These are phyloP conservation scores for Pyracantha coccinea DNA, from an alignment of 331 rosid species.

Conservation along the genomic window DNA sequence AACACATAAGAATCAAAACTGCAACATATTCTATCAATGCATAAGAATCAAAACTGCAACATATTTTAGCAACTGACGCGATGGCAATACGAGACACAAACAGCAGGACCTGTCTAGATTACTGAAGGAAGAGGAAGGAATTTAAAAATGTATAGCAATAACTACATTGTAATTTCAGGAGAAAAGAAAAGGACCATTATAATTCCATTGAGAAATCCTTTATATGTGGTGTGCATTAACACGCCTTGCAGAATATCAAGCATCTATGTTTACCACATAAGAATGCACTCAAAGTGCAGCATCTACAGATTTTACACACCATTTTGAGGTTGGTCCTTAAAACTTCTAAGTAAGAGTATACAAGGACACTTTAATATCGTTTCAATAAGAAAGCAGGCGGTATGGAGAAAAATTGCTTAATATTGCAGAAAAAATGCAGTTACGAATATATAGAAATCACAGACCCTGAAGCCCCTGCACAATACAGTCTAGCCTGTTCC, in stretches of 20 bases:
- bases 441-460: conserved; percentile 17
- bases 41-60: too few species aligned
- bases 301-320: not conserved
- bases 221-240: not conserved
- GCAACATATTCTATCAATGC: not conserved
- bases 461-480: conserved; percentile 57
- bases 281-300: too few species aligned
- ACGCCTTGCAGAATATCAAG: not conserved
- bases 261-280: not conserved
- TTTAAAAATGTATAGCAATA: too few species aligned
- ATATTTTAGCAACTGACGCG: not conserved
- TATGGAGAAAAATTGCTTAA: conserved; percentile 6
- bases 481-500: conserved; percentile 78
- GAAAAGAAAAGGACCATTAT: not conserved
- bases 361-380: not conserved
- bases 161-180: not conserved
- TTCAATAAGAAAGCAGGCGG: not conserved
- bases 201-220: not conserved
- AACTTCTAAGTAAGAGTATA: not conserved
- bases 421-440: not conserved
- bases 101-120: not conserved
- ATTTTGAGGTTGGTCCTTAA: not conserved
- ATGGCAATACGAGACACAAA: not conserved
- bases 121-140: not conserved
- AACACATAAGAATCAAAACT: not conserved